Conservation (phyloP, 2,329 filamentous ascomycete genomes). For the Drechmeria coniospora region DNA sequence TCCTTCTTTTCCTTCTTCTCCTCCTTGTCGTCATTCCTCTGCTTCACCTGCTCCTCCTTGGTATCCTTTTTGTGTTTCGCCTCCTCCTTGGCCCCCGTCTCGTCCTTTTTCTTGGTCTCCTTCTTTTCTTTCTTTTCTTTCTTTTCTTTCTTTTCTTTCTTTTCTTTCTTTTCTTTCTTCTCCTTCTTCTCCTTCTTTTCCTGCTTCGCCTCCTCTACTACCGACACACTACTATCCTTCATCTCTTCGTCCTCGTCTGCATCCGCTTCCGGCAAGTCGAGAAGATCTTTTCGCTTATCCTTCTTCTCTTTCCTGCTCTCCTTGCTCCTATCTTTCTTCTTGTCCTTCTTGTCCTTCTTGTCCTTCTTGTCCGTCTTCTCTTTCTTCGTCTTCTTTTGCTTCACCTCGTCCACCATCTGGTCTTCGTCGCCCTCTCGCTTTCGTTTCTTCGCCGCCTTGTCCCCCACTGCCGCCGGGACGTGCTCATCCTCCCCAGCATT, state of each 20-base stretch:
- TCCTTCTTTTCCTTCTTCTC: conserved; percentile 9
- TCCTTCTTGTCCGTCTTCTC: conserved; percentile 18
- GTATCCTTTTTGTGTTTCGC: conserved; percentile 9
- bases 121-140: conserved; percentile 9
- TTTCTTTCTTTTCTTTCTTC: conserved; percentile 11
- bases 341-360: conserved; percentile 18
- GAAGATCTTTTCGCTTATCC: conserved; percentile 22
- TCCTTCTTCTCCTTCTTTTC: conserved; percentile 12
- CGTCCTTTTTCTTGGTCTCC: conserved; percentile 6
- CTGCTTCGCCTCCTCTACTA: conserved; percentile 9
- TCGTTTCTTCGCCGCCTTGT: conserved; percentile 19
- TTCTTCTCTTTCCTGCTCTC: conserved; percentile 24
- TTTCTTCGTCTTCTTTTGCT: conserved; percentile 17
- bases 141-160: conserved; percentile 14
- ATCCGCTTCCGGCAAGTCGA: conserved; percentile 20
- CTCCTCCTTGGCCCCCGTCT: conserved; percentile 9
- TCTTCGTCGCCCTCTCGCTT: conserved; percentile 17
- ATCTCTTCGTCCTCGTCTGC: conserved; percentile 10
- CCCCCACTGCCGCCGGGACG: conserved; percentile 8
- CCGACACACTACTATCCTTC: conserved; percentile 6
- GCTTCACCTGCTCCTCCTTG: conserved; percentile 8
- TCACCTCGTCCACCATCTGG: conserved; percentile 5
- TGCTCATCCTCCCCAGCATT: conserved; percentile 15
- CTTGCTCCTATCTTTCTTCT: conserved; percentile 18
- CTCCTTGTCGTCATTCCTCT: conserved; percentile 14